These are phyloP conservation scores for Acanthamoeba sp. DNA, from an alignment of 208 protist species.

Conservation along the genomic window DNA sequence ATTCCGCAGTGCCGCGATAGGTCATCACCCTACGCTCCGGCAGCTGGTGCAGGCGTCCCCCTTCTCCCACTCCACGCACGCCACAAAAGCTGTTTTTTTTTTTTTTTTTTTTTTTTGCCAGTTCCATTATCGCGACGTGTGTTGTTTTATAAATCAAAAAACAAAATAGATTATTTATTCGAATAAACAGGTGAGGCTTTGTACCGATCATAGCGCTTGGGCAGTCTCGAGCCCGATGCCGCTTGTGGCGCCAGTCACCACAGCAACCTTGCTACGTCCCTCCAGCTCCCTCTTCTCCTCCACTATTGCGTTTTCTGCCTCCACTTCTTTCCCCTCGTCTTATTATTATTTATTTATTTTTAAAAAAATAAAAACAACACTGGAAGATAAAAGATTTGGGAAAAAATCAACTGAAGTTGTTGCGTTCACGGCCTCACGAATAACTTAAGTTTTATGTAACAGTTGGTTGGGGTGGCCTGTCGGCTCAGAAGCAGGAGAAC, in stretches of 20 bases:
- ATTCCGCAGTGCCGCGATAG: too few relatives aligned
- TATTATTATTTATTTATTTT: neutral
- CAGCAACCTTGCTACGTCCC: neutral
- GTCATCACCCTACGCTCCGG: too few relatives aligned
- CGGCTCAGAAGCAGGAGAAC: constrained; percentile 28
- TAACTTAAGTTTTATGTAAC: neutral
- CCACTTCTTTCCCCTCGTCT: neutral
- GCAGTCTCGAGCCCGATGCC: constrained; percentile 58
- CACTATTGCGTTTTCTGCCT: too few relatives aligned
- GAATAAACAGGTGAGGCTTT: too few relatives aligned
- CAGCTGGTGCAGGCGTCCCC: too few relatives aligned
- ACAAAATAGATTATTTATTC: neutral
- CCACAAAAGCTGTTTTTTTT: too few relatives aligned
- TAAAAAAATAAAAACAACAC: too few relatives aligned
- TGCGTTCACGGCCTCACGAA: too few relatives aligned
- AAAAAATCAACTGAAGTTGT: too few relatives aligned
- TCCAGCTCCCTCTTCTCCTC: neutral
- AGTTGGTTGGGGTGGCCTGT: too few relatives aligned
- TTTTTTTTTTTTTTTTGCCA: neutral
- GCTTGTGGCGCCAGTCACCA: constrained; percentile 27
- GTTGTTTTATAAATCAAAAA: neutral
- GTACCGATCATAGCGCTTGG: neutral
- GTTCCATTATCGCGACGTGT: neutral
- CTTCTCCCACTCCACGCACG: too few relatives aligned
- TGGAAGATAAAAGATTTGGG: too few relatives aligned